phyloP scores from a whole-genome alignment of 192 early-diverging fungal species.

The Phlyctochytrium bullatum region DNA sequence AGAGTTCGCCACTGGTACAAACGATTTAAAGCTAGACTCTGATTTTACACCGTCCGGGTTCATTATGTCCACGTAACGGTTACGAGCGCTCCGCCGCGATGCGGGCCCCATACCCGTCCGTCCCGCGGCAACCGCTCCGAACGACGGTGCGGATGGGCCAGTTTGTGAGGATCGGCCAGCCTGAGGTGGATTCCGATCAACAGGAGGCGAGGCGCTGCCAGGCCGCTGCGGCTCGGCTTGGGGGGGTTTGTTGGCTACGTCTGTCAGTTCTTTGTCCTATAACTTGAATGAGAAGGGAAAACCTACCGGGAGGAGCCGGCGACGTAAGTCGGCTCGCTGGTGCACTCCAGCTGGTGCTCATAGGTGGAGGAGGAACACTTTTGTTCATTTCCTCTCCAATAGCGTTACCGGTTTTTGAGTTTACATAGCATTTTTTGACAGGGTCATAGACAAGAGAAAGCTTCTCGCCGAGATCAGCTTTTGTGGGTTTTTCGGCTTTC shows the following conservation, averaged over 20 bases:
- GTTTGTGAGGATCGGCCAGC: constrained; percentile 10
- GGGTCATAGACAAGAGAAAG: constrained; percentile 81
- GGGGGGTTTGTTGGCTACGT: background rate
- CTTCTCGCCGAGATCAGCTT: constrained; percentile 85
- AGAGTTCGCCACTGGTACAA: too few relatives aligned
- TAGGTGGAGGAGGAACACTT: constrained; percentile 41
- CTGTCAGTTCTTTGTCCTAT: too few relatives aligned
- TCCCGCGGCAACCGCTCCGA: background rate
- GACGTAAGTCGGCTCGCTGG: constrained; percentile 17
- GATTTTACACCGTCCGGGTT: constrained; percentile 26
- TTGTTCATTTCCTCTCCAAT: constrained; percentile 24
- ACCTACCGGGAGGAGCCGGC: constrained; percentile 28
- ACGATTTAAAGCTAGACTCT: too few relatives aligned
- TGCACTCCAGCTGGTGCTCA: constrained; percentile 20
- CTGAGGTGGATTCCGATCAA: background rate
- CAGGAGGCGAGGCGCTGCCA: background rate
- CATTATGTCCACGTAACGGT: constrained; percentile 53
- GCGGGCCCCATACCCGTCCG: constrained; percentile 18
- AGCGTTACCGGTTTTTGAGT: constrained; percentile 54
- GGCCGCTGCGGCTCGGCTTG: background rate
- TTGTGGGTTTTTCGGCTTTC: constrained; percentile 41
- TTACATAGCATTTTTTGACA: constrained; percentile 84
- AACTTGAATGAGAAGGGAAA: too few relatives aligned
- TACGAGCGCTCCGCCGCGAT: constrained; percentile 34
- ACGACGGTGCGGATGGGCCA: background rate